A percentile compares a stretch with the other conserved stretches of the same genome.
Conservation (phyloP, 2,329 filamentous ascomycete species). For the Fusarium decemcellulare region DNA sequence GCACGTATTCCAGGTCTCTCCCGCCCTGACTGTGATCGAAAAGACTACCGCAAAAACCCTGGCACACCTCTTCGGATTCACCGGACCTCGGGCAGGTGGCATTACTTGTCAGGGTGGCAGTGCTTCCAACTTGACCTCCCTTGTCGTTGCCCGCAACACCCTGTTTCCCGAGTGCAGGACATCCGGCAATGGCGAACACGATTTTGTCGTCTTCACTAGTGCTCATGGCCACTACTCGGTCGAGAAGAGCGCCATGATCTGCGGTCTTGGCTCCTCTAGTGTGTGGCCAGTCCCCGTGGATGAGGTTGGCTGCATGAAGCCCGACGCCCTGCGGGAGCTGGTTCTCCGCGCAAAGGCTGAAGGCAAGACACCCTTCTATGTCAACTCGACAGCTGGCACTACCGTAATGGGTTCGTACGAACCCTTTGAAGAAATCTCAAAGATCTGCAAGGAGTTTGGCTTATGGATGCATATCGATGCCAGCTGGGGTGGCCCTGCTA, state of each 20-base stretch:
- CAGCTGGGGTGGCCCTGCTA: conserved; percentile 88
- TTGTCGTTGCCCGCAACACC: conserved; percentile 89
- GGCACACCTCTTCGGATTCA: conserved; percentile 83
- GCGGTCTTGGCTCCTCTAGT: conserved; percentile 82
- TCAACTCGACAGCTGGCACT: conserved; percentile 95
- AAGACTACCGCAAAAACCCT: conserved; percentile 83
- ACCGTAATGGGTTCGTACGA: conserved; percentile 94
- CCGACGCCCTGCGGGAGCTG: conserved; percentile 73
- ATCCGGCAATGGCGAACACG: conserved; percentile 74
- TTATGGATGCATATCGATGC: conserved; percentile 96
- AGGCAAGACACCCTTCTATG: conserved; percentile 89
- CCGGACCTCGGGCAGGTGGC: conserved; percentile 78
- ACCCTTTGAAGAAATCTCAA: conserved; percentile 78
- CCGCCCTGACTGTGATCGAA: conserved; percentile 88
- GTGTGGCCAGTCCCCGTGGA: conserved; percentile 86
- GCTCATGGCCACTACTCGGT: conserved; percentile 94
- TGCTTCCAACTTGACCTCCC: conserved; percentile 86
- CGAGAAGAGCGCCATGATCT: conserved; percentile 93
- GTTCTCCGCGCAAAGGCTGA: conserved; percentile 73
- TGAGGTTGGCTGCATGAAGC: conserved; percentile 77
- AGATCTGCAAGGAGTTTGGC: conserved; percentile 77
- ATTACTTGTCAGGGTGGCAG: conserved; percentile 87
- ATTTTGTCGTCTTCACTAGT: conserved; percentile 89
- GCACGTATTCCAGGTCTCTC: conserved; percentile 95
- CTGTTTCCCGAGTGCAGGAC: conserved; percentile 85